Conservation (phyloP, 495 filamentous ascomycete species). For the Penicillium coffeae region DNA sequence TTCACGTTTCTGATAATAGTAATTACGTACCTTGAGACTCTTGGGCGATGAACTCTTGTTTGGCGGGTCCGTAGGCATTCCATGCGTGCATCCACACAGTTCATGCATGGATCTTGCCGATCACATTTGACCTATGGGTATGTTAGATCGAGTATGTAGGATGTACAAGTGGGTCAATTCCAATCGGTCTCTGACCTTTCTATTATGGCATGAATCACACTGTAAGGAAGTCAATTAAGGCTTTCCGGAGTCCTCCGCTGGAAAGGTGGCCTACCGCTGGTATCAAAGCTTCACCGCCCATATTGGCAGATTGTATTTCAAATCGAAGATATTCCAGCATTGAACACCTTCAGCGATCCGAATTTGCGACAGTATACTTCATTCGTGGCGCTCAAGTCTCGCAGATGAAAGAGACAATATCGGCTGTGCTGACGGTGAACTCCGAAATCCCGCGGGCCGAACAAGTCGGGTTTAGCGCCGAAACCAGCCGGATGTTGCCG, state of each 20-base stretch:
- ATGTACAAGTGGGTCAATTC: background rate
- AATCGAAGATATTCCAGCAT: no score
- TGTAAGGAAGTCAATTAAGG: conserved; percentile 1
- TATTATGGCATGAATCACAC: conserved; percentile 28
- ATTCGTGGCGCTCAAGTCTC: no score
- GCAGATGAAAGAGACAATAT: background rate
- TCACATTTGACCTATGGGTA: conserved; percentile 28
- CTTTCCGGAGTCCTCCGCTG: background rate
- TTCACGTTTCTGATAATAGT: background rate
- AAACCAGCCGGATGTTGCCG: background rate
- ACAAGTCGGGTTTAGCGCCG: background rate
- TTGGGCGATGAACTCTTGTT: conserved; percentile 21
- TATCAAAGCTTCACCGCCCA: conserved; percentile 6
- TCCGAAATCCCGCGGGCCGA: conserved; percentile 19
- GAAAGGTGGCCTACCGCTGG: conserved; percentile 15
- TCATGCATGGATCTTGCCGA: conserved; percentile 25
- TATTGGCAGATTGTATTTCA: no score
- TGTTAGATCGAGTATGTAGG: background rate
- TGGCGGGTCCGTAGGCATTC: conserved; percentile 24
- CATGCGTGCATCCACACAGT: conserved; percentile 21
- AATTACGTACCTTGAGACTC: conserved; percentile 18
- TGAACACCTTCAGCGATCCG: no score
- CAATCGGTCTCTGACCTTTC: conserved; percentile 23
- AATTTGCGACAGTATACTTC: no score
- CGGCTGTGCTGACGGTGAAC: conserved; percentile 4